A percentile compares a stretch with the other conserved stretches of the same genome.
These are phyloP conservation scores for Pulveroboletus sp. DNA, from an alignment of 768 basidiomycete species.

Conservation along the genomic window DNA sequence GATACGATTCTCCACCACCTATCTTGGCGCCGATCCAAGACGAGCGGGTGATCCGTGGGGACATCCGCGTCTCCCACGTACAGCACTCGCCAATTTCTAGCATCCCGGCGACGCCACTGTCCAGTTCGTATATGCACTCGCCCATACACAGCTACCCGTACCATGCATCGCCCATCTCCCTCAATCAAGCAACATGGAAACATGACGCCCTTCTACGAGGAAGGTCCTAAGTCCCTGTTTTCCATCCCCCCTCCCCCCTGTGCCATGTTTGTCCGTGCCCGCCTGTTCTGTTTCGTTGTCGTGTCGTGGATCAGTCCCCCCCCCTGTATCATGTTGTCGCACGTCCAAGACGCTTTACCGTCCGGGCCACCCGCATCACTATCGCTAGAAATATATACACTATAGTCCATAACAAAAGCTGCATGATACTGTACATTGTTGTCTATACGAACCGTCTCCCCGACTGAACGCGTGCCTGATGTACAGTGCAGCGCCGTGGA, in stretches of 20 bases:
- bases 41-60: constrained; percentile 30
- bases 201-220: constrained; percentile 39
- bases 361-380: constrained; percentile 17
- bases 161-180: constrained; percentile 32
- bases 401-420: constrained; percentile 25
- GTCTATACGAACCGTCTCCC: constrained; percentile 22
- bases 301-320: constrained; percentile 15
- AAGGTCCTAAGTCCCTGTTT: constrained; percentile 19
- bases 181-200: constrained; percentile 45
- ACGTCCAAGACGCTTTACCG: constrained; percentile 1
- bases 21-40: constrained; percentile 53
- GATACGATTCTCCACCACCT: constrained; percentile 52
- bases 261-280: neutral
- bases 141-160: constrained; percentile 39
- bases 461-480: constrained; percentile 21
- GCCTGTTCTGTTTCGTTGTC: constrained; percentile 9
- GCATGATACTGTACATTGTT: constrained; percentile 32
- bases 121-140: constrained; percentile 39
- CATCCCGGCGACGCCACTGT: constrained; percentile 29
- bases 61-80: constrained; percentile 27
- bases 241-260: too few relatives aligned
- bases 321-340: constrained; percentile 21
- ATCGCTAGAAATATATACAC: constrained; percentile 28
- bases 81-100: constrained; percentile 30
- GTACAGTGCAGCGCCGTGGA: constrained; percentile 2